Evolutionary conservation across 2,329 filamentous ascomycete genomes (phyloP).

Genomic region (Colletotrichum agaves): DNA sequence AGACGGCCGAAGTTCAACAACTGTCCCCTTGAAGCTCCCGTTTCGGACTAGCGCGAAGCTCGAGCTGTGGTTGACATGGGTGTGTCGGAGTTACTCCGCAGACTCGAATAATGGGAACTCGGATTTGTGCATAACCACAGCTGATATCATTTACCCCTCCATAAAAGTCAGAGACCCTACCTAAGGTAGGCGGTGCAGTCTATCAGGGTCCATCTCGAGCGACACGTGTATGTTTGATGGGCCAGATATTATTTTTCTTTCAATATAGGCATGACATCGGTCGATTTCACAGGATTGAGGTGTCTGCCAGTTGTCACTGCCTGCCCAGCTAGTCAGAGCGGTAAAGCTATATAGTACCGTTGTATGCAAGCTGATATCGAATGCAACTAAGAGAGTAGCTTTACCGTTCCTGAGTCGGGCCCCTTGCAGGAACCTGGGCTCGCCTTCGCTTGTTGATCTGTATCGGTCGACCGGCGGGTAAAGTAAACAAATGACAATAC

Average conservation of each 20-base stretch:
- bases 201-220: neutral
- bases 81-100: neutral
- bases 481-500: slow-evolving; percentile 6
- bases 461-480: neutral
- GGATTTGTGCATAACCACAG: slow-evolving; percentile 1
- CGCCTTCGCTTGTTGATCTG: neutral
- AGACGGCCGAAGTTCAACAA: slow-evolving; percentile 39
- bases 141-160: slow-evolving; percentile 22
- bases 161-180: neutral
- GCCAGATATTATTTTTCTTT: neutral
- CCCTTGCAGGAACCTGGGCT: neutral
- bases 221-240: slow-evolving; percentile 24
- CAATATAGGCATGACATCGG: neutral
- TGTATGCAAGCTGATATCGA: no score
- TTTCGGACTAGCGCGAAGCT: slow-evolving; percentile 35
- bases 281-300: neutral
- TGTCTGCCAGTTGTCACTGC: neutral
- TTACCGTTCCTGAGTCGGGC: neutral
- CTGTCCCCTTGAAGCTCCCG: slow-evolving; percentile 43
- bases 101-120: neutral
- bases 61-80: slow-evolving; percentile 23
- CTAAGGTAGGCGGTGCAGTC: slow-evolving; percentile 8
- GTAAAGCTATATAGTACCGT: neutral
- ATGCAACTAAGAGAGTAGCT: neutral
- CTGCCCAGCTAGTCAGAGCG: neutral